phyloP scores from a whole-genome alignment of 1,284 basidiomycete species.

The Cutaneotrichosporon cutaneum region DNA sequence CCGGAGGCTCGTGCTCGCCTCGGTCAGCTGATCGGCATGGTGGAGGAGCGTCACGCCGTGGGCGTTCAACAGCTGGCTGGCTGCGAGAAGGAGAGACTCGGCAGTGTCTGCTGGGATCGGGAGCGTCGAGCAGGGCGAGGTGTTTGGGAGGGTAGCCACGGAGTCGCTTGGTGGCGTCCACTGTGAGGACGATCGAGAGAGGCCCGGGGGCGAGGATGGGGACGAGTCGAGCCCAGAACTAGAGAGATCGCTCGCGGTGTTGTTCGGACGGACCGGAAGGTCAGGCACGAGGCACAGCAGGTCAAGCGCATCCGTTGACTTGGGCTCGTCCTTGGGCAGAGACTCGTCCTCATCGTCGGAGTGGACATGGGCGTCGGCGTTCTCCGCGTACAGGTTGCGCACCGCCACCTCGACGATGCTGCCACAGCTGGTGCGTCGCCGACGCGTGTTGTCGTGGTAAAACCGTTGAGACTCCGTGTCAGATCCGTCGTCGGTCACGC shows the following conservation, averaged over 20 bases:
- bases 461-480: conserved; percentile 6
- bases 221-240: background rate
- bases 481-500: conserved; percentile 38
- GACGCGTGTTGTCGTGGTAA: conserved; percentile 1
- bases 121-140: conserved; percentile 16
- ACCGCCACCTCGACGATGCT: conserved; percentile 11
- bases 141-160: background rate
- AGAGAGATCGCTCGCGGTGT: background rate
- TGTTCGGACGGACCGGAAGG: background rate
- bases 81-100: conserved; percentile 28
- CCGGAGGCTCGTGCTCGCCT: conserved; percentile 29
- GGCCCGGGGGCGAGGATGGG: background rate
- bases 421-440: conserved; percentile 11
- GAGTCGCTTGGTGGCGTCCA: conserved; percentile 10
- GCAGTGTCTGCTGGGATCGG: background rate
- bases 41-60: conserved; percentile 36
- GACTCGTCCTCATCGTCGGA: background rate
- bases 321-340: background rate
- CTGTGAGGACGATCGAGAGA: conserved; percentile 22
- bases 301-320: background rate
- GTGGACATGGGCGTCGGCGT: conserved; percentile 12
- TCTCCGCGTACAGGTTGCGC: conserved; percentile 28
- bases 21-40: conserved; percentile 29
- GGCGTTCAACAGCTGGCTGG: conserved; percentile 37
- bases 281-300: background rate